phyloP scores from a whole-genome alignment of 805 yeast genomes.

The Lachancea thermotolerans region DNA sequence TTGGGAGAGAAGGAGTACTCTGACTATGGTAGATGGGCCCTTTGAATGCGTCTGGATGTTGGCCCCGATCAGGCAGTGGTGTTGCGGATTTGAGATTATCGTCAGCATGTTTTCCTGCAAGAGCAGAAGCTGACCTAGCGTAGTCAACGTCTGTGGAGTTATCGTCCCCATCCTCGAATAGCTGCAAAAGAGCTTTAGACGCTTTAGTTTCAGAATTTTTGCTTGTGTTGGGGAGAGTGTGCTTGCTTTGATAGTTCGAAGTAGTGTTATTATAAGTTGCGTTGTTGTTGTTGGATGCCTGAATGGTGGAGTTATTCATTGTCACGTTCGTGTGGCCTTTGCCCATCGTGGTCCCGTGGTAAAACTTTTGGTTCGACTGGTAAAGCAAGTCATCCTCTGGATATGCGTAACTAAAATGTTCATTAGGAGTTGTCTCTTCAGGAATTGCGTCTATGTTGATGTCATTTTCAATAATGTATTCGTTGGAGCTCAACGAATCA shows the following conservation, averaged over 20 bases:
- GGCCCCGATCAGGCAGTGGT: conserved; percentile 8
- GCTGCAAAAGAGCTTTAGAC: conserved; percentile 63
- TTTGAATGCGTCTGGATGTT: conserved; percentile 16
- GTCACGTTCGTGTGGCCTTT: conserved; percentile 13
- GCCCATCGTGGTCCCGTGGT: conserved; percentile 29
- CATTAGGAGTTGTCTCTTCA: conserved; percentile 23
- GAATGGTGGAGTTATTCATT: conserved; percentile 8
- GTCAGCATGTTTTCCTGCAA: conserved; percentile 10
- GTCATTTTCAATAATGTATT: conserved; percentile 66
- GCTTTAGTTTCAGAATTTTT: conserved; percentile 34
- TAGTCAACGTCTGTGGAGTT: conserved; percentile 12
- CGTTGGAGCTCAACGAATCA: conserved; percentile 69
- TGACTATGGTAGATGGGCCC: conserved; percentile 19
- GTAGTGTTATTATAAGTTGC: conserved; percentile 5
- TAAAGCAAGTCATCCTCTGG: conserved; percentile 29
- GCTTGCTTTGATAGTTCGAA: conserved; percentile 13
- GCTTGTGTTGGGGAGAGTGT: conserved; percentile 26
- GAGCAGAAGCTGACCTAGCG: conserved; percentile 18
- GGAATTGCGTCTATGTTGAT: conserved; percentile 39
- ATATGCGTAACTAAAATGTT: conserved; percentile 26
- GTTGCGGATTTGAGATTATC: background rate
- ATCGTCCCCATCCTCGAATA: conserved; percentile 52
- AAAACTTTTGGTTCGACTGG: conserved; percentile 21
- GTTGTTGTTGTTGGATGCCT: conserved; percentile 9
- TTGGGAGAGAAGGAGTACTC: conserved; percentile 26